Percentiles rank a stretch among this genome's conserved stretches.
These are phyloP conservation scores for Zygosaccharomyces bisporus DNA, from an alignment of 805 yeast genomes.

Conservation along the genomic window DNA sequence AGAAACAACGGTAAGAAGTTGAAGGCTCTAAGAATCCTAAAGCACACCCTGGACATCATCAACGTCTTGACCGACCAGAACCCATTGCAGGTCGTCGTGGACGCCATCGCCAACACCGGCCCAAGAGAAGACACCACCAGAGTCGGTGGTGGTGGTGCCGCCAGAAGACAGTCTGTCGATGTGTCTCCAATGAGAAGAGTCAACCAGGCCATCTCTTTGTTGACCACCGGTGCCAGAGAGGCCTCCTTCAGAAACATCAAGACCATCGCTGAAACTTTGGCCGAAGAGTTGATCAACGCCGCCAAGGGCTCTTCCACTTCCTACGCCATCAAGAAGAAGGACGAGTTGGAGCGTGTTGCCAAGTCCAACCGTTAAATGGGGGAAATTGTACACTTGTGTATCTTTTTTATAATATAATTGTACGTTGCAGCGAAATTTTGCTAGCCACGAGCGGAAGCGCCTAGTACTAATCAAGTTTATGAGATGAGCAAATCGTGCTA, in stretches of 20 bases:
- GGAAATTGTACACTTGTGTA: slow-evolving; percentile 23
- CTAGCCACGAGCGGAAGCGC: neutral
- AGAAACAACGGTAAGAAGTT: slow-evolving; percentile 99
- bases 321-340: slow-evolving; percentile 99
- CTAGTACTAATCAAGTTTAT: neutral
- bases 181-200: slow-evolving; percentile 99
- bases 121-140: slow-evolving; percentile 99
- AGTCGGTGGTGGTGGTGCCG: slow-evolving; percentile 99
- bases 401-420: slow-evolving; percentile 20
- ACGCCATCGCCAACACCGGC: slow-evolving; percentile 99
- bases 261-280: slow-evolving; percentile 99
- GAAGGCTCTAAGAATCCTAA: slow-evolving; percentile 99
- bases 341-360: slow-evolving; percentile 99
- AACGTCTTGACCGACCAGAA: slow-evolving; percentile 96
- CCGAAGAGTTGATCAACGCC: slow-evolving; percentile 99
- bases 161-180: slow-evolving; percentile 99
- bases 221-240: slow-evolving; percentile 99
- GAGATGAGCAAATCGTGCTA: too few relatives aligned
- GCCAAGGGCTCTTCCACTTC: slow-evolving; percentile 99
- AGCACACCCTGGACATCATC: slow-evolving; percentile 98
- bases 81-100: slow-evolving; percentile 99
- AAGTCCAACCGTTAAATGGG: slow-evolving; percentile 96
- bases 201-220: slow-evolving; percentile 96
- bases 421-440: slow-evolving; percentile 13
- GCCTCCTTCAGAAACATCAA: slow-evolving; percentile 99